phyloP scores from a whole-genome alignment of 2,329 filamentous ascomycete species.

The Colletotrichum ledebouriae region DNA sequence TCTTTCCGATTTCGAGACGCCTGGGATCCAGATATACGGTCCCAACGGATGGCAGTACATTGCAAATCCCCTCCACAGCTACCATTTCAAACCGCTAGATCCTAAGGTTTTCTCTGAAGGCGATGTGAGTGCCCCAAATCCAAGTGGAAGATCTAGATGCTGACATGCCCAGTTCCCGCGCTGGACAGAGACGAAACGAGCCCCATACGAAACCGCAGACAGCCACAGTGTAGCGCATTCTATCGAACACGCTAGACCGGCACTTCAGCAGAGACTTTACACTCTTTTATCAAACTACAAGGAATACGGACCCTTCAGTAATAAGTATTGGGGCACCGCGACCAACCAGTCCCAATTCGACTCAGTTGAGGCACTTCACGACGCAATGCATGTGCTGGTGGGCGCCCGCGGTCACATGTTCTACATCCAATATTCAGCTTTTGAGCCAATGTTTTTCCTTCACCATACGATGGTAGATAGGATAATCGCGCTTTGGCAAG shows the following conservation, averaged over 20 bases:
- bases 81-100: constrained; percentile 72
- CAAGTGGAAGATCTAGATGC: background rate
- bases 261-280: constrained; percentile 74
- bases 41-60: constrained; percentile 69
- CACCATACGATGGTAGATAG: constrained; percentile 84
- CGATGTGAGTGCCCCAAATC: constrained; percentile 64
- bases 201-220: constrained; percentile 59
- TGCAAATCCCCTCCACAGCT: constrained; percentile 72
- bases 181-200: constrained; percentile 66
- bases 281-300: constrained; percentile 76
- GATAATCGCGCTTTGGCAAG: constrained; percentile 82
- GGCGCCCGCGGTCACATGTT: constrained; percentile 77
- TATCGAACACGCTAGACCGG: constrained; percentile 62
- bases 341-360: constrained; percentile 66
- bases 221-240: constrained; percentile 68
- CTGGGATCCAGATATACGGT: constrained; percentile 65
- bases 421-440: constrained; percentile 79
- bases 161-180: constrained; percentile 62
- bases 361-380: constrained; percentile 75
- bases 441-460: constrained; percentile 84
- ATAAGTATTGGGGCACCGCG: constrained; percentile 71
- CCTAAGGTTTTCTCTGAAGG: constrained; percentile 68
- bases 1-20: constrained; percentile 60
- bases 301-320: constrained; percentile 78
- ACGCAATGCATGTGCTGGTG: constrained; percentile 71